phyloP scores from a whole-genome alignment of 129 eudicot genomes.

The Ambrosia artemisiifolia region DNA sequence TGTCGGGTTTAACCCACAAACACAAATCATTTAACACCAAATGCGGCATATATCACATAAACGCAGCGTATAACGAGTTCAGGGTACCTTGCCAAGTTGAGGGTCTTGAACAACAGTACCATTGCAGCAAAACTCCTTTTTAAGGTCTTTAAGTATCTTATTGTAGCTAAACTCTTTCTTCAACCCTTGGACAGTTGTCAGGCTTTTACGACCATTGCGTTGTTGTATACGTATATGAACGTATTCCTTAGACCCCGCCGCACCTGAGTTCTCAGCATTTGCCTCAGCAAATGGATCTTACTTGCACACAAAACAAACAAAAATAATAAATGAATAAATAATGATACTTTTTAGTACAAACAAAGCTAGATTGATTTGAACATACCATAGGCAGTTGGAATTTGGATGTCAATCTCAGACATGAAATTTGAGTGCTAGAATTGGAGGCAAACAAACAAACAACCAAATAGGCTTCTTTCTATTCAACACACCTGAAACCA shows the following conservation, averaged over 20 bases:
- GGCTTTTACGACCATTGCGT: slow-evolving; percentile 88
- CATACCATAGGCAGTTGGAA: slow-evolving; percentile 58
- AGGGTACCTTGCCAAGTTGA: slow-evolving; percentile 66
- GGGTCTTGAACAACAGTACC: slow-evolving; percentile 94
- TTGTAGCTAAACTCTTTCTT: slow-evolving; percentile 81
- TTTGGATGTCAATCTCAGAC: slow-evolving; percentile 62
- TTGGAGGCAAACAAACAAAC: slow-evolving; percentile 27
- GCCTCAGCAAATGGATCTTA: slow-evolving; percentile 92
- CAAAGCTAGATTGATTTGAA: neutral
- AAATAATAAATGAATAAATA: neutral
- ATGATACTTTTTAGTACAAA: neutral
- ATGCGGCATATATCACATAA: neutral
- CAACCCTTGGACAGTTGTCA: slow-evolving; percentile 84
- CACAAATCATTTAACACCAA: too few relatives aligned
- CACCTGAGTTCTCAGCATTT: slow-evolving; percentile 85
- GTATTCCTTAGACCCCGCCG: slow-evolving; percentile 83
- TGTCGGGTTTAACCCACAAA: too few relatives aligned
- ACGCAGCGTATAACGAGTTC: neutral
- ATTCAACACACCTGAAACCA: slow-evolving; percentile 28
- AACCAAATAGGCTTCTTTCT: slow-evolving; percentile 7
- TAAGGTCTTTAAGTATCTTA: slow-evolving; percentile 79
- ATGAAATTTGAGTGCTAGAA: slow-evolving; percentile 47
- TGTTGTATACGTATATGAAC: slow-evolving; percentile 82
- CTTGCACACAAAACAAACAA: neutral
- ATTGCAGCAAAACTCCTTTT: slow-evolving; percentile 88